Evolutionary conservation across 306 rosid genomes (phyloP).

Genomic region (Trifolium dubium): DNA sequence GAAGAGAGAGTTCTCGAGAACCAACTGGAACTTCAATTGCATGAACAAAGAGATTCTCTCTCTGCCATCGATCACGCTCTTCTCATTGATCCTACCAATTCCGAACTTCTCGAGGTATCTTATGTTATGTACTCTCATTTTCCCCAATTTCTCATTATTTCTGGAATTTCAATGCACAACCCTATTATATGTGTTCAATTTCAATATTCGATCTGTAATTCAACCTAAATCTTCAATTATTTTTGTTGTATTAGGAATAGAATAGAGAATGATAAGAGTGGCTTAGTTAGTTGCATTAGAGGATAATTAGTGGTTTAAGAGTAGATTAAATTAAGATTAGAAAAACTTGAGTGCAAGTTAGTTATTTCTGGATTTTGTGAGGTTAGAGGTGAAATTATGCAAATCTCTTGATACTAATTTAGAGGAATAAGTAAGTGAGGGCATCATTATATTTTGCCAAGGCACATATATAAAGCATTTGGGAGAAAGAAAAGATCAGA

Average conservation of each 20-base stretch:
- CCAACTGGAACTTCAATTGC: conserved; percentile 81
- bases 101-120: conserved; percentile 69
- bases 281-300: too few species aligned
- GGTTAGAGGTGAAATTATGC: too few species aligned
- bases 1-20: conserved; percentile 93
- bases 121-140: background rate
- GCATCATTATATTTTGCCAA: too few species aligned
- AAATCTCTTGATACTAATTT: too few species aligned
- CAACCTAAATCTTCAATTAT: background rate
- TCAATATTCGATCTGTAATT: background rate
- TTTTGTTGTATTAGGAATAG: background rate
- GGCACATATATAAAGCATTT: too few species aligned
- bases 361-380: too few species aligned
- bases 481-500: too few species aligned
- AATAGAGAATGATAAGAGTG: too few species aligned
- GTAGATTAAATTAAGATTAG: too few species aligned
- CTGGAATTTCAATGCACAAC: background rate
- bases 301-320: too few species aligned
- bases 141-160: conserved; percentile 1
- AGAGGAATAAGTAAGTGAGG: too few species aligned
- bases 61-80: conserved; percentile 70
- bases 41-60: conserved; percentile 82
- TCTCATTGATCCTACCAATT: conserved; percentile 65
- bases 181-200: background rate
- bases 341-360: too few species aligned